These are phyloP conservation scores for Scolecobasidium constrictum DNA, from an alignment of 2,329 filamentous ascomycete genomes.

Conservation along the genomic window DNA sequence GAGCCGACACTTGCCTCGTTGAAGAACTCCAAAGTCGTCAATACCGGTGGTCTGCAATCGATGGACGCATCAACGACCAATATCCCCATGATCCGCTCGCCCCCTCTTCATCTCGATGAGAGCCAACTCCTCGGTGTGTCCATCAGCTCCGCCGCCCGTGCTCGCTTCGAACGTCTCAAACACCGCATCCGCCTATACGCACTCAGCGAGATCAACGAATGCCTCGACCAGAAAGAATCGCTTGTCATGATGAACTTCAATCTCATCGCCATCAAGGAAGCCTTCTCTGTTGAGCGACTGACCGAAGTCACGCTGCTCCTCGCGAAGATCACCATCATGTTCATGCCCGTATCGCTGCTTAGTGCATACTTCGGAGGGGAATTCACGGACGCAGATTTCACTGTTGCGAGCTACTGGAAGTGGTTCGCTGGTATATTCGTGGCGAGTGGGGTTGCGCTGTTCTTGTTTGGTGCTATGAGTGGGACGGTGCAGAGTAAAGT, in stretches of 20 bases:
- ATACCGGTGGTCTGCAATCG: conserved; percentile 5
- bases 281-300: conserved; percentile 58
- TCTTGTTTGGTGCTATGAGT: conserved; percentile 46
- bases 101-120: conserved; percentile 23
- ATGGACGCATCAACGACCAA: conserved; percentile 2
- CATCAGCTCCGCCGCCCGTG: conserved; percentile 38
- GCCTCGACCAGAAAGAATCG: conserved; percentile 58
- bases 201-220: conserved; percentile 50
- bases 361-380: conserved; percentile 64
- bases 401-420: conserved; percentile 54
- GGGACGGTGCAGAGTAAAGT: conserved; percentile 46
- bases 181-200: conserved; percentile 51
- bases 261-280: conserved; percentile 65
- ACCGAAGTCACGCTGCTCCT: conserved; percentile 62
- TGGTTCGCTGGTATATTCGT: conserved; percentile 53
- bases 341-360: conserved; percentile 65
- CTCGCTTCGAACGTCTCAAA: conserved; percentile 48
- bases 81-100: background rate
- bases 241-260: conserved; percentile 67
- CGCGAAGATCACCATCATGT: conserved; percentile 64
- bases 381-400: conserved; percentile 50
- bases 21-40: conserved; percentile 29
- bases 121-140: conserved; percentile 31
- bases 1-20: conserved; percentile 31
- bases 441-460: conserved; percentile 47